These are phyloP conservation scores for Penicillium sp. DNA, from an alignment of 2,329 filamentous ascomycete genomes.

Conservation along the genomic window DNA sequence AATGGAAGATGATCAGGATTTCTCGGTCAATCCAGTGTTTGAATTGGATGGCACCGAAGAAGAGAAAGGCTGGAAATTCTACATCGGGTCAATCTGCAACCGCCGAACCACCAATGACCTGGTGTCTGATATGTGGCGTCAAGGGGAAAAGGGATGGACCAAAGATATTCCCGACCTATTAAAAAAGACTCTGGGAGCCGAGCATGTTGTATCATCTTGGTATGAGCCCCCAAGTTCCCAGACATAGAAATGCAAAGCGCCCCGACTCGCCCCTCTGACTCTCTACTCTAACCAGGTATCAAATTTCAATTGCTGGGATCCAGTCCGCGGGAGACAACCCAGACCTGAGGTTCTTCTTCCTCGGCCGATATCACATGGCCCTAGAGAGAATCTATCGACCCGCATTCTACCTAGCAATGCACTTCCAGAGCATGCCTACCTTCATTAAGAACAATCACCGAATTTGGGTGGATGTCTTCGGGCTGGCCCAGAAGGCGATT, in stretches of 20 bases:
- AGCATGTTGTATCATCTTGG: constrained; percentile 21
- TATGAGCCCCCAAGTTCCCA: constrained; percentile 1
- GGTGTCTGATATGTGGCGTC: constrained; percentile 24
- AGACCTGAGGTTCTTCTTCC: constrained; percentile 20
- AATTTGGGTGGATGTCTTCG: constrained; percentile 13
- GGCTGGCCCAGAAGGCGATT: constrained; percentile 19
- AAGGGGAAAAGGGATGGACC: constrained; percentile 22
- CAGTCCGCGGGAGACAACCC: constrained; percentile 11
- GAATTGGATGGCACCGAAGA: constrained; percentile 19
- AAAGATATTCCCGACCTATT: constrained; percentile 17
- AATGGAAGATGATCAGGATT: constrained; percentile 13
- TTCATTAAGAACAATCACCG: constrained; percentile 8
- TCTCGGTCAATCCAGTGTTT: not conserved
- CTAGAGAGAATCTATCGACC: constrained; percentile 24
- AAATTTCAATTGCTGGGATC: constrained; percentile 13
- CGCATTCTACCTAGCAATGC: constrained; percentile 24
- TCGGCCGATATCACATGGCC: constrained; percentile 14
- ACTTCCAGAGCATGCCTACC: constrained; percentile 20
- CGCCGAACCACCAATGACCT: constrained; percentile 26
- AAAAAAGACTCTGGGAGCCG: constrained; percentile 14
- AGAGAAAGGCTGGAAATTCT: constrained; percentile 25
- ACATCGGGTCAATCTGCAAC: constrained; percentile 25
- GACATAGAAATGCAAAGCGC: not conserved
- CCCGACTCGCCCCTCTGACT: not conserved
- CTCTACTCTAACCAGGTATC: constrained; percentile 13